These are phyloP conservation scores for Amphirosellinia nigrospora DNA, from an alignment of 495 filamentous ascomycete genomes.

Conservation along the genomic window DNA sequence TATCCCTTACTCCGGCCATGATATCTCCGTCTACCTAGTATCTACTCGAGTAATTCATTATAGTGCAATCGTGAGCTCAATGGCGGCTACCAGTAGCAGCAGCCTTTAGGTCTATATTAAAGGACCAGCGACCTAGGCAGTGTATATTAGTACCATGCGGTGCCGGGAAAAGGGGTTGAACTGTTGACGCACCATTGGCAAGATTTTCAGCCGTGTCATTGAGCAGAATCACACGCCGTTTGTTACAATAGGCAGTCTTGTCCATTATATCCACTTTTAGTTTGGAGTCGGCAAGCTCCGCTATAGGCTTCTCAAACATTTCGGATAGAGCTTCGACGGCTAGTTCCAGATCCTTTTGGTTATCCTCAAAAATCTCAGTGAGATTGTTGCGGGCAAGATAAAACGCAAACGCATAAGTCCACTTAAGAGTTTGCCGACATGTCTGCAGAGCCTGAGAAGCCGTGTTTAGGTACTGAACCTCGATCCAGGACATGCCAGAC, in stretches of 20 bases:
- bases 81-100: conserved; percentile 6
- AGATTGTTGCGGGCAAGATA: conserved; percentile 94
- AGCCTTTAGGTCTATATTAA: conserved; percentile 51
- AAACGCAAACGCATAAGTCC: conserved; percentile 98
- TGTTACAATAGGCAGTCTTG: conserved; percentile 95
- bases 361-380: conserved; percentile 97
- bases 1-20: conserved; percentile 25
- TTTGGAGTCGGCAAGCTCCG: conserved; percentile 71
- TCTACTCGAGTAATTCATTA: conserved; percentile 21
- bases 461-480: conserved; percentile 93
- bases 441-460: conserved; percentile 94
- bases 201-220: conserved; percentile 91
- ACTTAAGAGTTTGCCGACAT: conserved; percentile 96
- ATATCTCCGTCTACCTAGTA: conserved; percentile 23
- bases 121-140: conserved; percentile 52
- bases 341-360: conserved; percentile 97
- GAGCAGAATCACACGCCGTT: conserved; percentile 84
- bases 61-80: neutral
- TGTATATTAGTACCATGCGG: conserved; percentile 9
- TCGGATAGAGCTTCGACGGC: conserved; percentile 93
- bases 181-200: conserved; percentile 70
- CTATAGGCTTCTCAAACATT: conserved; percentile 95
- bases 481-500: conserved; percentile 98
- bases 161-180: neutral
- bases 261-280: conserved; percentile 98